Evolutionary conservation across 192 early-diverging fungal species (phyloP), one percentile per base, ranked within the genome.

Genomic region (Podila minutissima): DNA sequence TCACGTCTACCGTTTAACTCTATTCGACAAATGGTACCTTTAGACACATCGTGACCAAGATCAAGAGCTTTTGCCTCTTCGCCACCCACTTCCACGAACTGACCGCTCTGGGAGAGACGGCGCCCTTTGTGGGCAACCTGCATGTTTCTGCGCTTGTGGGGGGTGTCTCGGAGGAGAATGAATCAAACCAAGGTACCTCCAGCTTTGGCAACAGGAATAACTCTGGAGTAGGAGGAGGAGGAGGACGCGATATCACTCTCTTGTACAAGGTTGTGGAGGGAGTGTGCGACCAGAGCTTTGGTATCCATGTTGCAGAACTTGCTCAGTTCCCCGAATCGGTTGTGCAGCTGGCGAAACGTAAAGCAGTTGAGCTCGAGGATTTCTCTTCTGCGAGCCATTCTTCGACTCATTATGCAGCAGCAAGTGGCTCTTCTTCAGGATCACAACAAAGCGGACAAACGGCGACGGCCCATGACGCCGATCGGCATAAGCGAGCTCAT

Each of bases 21-120:
- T 60, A 41, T 58, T 72, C 5, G 33, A 33, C 33, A 33, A 33
- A 33, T 63, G 57, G 64, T 53, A 38, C 58, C 65, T 71, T 69
- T 75, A 94, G 93, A 67, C 87, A 93, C 71, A 94, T 95, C 60
- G 87, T 91, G 0, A 90, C 84, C 11, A 53, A 89, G 31, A 87
- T 95, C 49, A 71, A 85, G 48, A 87, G 94, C 72, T 95, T 93
- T 68, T 92, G 93, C 53, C 74, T 97, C 24, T 97, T 98, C 86
- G 97, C 98, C 20, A 99, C 98, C 1, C 98, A 99, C 84, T 99
- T 99, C 74, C 98, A 99, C 69, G 98, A 99, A 74, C 86, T 99
- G 13, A 99, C 98, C 0, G 91, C 89, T 17, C 85, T 99, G 3
- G 88, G 88, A 7, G 87, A 93, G 19, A 84, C 87, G 8, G 88